Conservation (phyloP, 1,139 yeast species). For the Candida dubliniensis region DNA sequence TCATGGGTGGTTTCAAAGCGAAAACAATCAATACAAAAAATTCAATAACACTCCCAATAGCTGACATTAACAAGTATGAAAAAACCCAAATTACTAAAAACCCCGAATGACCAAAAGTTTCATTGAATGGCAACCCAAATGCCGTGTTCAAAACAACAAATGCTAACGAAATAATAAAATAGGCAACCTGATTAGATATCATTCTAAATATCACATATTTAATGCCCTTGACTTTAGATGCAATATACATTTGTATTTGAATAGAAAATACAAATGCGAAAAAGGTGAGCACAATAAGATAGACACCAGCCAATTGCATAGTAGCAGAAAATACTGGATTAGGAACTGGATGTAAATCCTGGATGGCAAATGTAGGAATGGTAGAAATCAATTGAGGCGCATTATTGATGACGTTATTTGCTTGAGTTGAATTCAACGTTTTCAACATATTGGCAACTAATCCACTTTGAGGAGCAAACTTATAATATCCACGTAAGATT, state of each 20-base stretch:
- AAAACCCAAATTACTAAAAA: slow-evolving; percentile 65
- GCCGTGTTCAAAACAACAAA: slow-evolving; percentile 45
- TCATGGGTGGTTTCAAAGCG: slow-evolving; percentile 39
- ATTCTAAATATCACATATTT: slow-evolving; percentile 43
- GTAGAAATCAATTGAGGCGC: slow-evolving; percentile 28
- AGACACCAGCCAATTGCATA: slow-evolving; percentile 33
- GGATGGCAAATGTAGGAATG: slow-evolving; percentile 22
- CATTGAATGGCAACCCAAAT: slow-evolving; percentile 34
- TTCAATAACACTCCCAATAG: slow-evolving; percentile 54
- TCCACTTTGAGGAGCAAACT: slow-evolving; percentile 20
- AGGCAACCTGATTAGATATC: slow-evolving; percentile 42
- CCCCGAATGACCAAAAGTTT: slow-evolving; percentile 50
- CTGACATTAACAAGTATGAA: slow-evolving; percentile 45
- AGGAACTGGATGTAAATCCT: slow-evolving; percentile 24
- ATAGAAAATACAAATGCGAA: slow-evolving; percentile 31
- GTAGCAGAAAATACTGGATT: slow-evolving; percentile 31
- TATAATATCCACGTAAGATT: slow-evolving; percentile 17
- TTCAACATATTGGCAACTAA: slow-evolving; percentile 21
- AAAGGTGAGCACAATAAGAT: slow-evolving; percentile 26
- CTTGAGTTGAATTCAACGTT: slow-evolving; percentile 22
- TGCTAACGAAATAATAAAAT: slow-evolving; percentile 41
- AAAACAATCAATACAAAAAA: slow-evolving; percentile 38
- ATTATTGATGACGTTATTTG: slow-evolving; percentile 15
- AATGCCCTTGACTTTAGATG: slow-evolving; percentile 32
- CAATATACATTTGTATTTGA: slow-evolving; percentile 28